Evolutionary conservation across 441 rosid species (phyloP).

Genomic region (Adansonia grandidieri): DNA sequence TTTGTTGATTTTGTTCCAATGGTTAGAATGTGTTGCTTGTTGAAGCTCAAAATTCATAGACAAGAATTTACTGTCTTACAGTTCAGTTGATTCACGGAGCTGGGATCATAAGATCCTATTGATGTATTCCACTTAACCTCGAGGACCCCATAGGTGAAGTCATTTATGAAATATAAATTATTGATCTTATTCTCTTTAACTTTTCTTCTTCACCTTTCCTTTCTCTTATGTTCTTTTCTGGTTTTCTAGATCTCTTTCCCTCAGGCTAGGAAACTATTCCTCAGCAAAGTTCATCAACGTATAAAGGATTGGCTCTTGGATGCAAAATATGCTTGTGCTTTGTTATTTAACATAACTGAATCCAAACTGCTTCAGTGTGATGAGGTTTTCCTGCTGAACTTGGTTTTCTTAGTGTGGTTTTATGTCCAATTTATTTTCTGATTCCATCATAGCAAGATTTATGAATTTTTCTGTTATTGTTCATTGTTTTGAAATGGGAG

Average conservation of each 20-base stretch:
- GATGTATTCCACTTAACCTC: slow-evolving; percentile 77
- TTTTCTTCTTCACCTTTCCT: slow-evolving; percentile 17
- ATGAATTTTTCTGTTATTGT: slow-evolving; percentile 23
- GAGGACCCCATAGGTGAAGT: slow-evolving; percentile 73
- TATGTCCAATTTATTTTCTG: slow-evolving; percentile 15
- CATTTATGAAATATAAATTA: slow-evolving; percentile 26
- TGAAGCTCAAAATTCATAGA: slow-evolving; percentile 28
- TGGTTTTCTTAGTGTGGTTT: slow-evolving; percentile 24
- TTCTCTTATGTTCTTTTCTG: slow-evolving; percentile 29
- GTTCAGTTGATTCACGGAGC: slow-evolving; percentile 82
- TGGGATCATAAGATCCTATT: slow-evolving; percentile 93
- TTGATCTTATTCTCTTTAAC: neutral
- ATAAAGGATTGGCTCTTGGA: slow-evolving; percentile 89
- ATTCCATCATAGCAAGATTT: slow-evolving; percentile 17
- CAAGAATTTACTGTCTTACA: slow-evolving; percentile 48
- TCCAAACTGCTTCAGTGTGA: slow-evolving; percentile 58
- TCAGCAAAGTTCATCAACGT: slow-evolving; percentile 87
- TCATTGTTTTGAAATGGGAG: slow-evolving; percentile 53
- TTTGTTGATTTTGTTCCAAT: slow-evolving; percentile 17
- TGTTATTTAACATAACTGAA: slow-evolving; percentile 60
- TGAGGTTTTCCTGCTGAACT: slow-evolving; percentile 60
- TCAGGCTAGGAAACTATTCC: slow-evolving; percentile 74
- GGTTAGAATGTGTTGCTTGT: slow-evolving; percentile 25
- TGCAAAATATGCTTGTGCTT: slow-evolving; percentile 88
- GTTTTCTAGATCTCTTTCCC: slow-evolving; percentile 72